These are phyloP conservation scores for Microglena sp. DNA, from an alignment of 139 green algal species.

Conservation along the genomic window DNA sequence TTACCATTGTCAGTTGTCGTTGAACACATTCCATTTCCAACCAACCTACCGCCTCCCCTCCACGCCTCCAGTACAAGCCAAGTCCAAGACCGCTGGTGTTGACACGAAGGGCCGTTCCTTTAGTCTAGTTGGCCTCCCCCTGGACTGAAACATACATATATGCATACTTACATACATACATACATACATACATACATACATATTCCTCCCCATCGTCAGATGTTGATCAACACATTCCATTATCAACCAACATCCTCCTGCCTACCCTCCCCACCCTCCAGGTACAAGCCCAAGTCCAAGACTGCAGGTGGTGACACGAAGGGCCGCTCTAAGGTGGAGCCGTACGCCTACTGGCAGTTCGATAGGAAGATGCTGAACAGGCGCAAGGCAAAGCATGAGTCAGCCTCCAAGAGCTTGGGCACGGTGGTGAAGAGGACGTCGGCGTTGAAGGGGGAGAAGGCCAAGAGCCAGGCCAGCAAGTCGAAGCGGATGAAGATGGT, in stretches of 20 bases:
- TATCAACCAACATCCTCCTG: not conserved
- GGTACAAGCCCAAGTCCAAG: conserved; percentile 59
- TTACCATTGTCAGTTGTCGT: no score
- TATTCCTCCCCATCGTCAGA: no score
- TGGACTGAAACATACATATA: conserved; percentile 4
- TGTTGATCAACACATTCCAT: conserved; percentile 2
- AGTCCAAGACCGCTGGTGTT: no score
- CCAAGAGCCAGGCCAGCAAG: no score
- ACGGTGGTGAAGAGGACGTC: not conserved
- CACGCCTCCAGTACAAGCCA: no score
- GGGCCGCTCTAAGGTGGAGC: conserved; percentile 67
- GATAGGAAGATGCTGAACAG: conserved; percentile 93
- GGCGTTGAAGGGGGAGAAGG: not conserved
- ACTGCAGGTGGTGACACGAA: conserved; percentile 63
- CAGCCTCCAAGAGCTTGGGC: not conserved
- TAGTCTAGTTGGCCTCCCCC: no score
- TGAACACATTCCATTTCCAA: no score
- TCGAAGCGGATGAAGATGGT: no score
- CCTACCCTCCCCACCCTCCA: conserved; percentile 6
- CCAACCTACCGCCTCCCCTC: no score
- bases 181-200: conserved; percentile 9
- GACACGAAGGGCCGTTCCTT: no score
- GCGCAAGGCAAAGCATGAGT: conserved; percentile 53
- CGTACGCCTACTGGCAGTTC: conserved; percentile 96
- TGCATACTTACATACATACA: conserved; percentile 10